Evolutionary conservation across 805 yeast genomes (phyloP).

Genomic region (Yarrowia deformans): DNA sequence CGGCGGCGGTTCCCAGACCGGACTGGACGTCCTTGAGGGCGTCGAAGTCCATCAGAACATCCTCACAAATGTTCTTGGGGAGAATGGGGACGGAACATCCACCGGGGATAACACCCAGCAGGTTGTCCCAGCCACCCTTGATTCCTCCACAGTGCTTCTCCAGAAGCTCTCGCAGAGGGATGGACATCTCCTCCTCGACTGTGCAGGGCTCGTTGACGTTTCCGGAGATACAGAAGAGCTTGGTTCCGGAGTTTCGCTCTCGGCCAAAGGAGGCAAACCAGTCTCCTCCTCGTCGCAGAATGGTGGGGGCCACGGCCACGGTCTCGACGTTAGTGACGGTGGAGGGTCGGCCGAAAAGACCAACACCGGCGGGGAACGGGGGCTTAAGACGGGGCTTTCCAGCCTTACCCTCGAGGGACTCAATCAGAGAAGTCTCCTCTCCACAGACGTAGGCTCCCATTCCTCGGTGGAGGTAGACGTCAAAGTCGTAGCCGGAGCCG

Average conservation of each 20-base stretch:
- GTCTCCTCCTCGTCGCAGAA: constrained; percentile 84
- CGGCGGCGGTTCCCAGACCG: constrained; percentile 92
- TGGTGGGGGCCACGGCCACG: constrained; percentile 88
- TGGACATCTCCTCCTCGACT: constrained; percentile 93
- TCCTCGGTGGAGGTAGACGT: constrained; percentile 85
- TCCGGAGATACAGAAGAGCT: constrained; percentile 85
- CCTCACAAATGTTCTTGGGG: constrained; percentile 70
- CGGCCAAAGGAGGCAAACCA: constrained; percentile 89
- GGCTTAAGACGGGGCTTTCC: constrained; percentile 95
- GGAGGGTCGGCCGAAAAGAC: constrained; percentile 88
- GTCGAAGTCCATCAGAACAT: constrained; percentile 85
- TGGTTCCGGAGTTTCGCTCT: constrained; percentile 83
- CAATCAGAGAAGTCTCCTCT: constrained; percentile 89
- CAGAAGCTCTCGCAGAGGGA: constrained; percentile 79
- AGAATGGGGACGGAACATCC: constrained; percentile 87
- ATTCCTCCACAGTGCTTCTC: constrained; percentile 93
- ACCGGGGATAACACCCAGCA: constrained; percentile 87
- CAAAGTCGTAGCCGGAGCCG: constrained; percentile 85
- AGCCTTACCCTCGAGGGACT: constrained; percentile 89
- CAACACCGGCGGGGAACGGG: constrained; percentile 94
- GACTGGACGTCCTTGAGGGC: constrained; percentile 85
- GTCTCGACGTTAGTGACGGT: constrained; percentile 93
- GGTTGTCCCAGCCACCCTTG: constrained; percentile 91
- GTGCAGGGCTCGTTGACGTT: constrained; percentile 93
- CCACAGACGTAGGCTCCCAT: constrained; percentile 95